A percentile compares a stretch with the other conserved stretches of the same genome.
phyloP scores from a whole-genome alignment of 441 rosid species.

The Kokia cookei region DNA sequence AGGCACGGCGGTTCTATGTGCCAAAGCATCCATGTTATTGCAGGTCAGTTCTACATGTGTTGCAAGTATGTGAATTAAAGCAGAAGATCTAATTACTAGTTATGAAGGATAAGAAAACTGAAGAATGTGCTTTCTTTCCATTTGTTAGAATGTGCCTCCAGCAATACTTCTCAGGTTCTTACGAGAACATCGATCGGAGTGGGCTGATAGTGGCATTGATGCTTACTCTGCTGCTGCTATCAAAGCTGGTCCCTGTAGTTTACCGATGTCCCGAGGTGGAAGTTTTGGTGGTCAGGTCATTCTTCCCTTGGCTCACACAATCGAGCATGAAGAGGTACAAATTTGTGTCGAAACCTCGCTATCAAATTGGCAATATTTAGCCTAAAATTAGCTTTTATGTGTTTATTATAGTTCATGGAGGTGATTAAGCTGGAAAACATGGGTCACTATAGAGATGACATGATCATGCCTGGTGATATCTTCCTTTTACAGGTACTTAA shows the following conservation, averaged over 20 bases:
- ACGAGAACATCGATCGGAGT: conserved; percentile 69
- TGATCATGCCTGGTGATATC: conserved; percentile 60
- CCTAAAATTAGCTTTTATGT: background rate
- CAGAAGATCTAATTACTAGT: background rate
- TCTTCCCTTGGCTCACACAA: conserved; percentile 69
- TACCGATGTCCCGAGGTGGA: conserved; percentile 49
- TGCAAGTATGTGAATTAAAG: background rate
- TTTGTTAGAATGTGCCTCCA: conserved; percentile 59
- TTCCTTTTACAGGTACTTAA: conserved; percentile 59
- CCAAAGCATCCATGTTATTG: conserved; percentile 67
- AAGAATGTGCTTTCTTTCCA: conserved; percentile 41
- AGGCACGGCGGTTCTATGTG: conserved; percentile 55
- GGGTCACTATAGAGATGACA: conserved; percentile 61
- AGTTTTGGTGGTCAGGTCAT: conserved; percentile 66
- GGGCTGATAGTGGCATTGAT: conserved; percentile 71
- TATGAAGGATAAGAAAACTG: background rate
- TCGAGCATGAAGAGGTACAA: conserved; percentile 61
- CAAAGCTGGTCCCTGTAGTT: conserved; percentile 52
- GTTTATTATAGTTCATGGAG: conserved; percentile 48
- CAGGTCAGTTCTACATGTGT: conserved; percentile 28
- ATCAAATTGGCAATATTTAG: background rate
- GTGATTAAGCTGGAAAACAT: conserved; percentile 65
- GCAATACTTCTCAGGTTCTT: conserved; percentile 55
- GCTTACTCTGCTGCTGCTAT: conserved; percentile 66
- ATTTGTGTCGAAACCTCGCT: background rate